Conservation (phyloP, 2,329 filamentous ascomycete species). For the Penicillium sp. region DNA sequence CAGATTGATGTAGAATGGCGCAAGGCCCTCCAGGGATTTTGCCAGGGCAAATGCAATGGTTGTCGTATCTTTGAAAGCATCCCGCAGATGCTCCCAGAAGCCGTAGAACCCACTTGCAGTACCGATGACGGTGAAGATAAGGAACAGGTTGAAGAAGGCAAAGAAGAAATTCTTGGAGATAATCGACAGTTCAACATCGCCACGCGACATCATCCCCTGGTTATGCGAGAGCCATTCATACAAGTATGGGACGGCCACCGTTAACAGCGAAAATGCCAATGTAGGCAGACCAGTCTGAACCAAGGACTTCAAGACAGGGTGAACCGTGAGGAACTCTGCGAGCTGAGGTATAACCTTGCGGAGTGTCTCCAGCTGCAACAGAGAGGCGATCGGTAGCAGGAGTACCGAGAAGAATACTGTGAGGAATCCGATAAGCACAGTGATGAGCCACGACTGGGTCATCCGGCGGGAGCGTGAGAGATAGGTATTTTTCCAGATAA, state of each 20-base stretch:
- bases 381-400: constrained; percentile 69
- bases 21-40: constrained; percentile 65
- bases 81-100: constrained; percentile 59
- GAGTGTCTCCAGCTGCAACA: constrained; percentile 78
- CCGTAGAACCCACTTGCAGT: constrained; percentile 70
- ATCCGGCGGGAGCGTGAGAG: constrained; percentile 67
- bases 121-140: constrained; percentile 84
- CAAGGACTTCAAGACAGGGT: constrained; percentile 67
- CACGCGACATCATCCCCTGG: constrained; percentile 92
- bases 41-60: constrained; percentile 72
- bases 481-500: constrained; percentile 96
- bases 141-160: constrained; percentile 97
- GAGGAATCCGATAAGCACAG: constrained; percentile 72
- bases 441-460: constrained; percentile 75
- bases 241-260: constrained; percentile 82
- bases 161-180: constrained; percentile 99
- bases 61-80: constrained; percentile 72
- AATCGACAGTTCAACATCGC: constrained; percentile 87
- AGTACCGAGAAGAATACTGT: constrained; percentile 85
- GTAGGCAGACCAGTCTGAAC: constrained; percentile 87
- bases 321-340: constrained; percentile 60
- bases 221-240: constrained; percentile 87
- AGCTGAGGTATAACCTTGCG: constrained; percentile 65
- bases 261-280: constrained; percentile 76
- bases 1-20: constrained; percentile 86